Conservation (phyloP, 1,139 yeast genomes). For the Geotrichum histeridarum region DNA sequence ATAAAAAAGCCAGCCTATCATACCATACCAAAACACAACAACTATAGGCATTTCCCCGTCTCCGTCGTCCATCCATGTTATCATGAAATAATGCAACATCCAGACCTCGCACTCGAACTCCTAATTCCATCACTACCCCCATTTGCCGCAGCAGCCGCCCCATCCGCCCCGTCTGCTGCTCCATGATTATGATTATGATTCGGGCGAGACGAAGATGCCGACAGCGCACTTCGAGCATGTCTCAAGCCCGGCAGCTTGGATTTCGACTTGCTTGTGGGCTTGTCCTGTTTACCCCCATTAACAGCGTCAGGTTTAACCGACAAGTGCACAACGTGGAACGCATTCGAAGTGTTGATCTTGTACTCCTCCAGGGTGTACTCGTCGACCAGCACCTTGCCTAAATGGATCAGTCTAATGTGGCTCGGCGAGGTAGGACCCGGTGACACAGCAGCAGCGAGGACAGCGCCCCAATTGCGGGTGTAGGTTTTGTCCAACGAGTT, state of each 20-base stretch:
- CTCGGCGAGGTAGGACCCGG: constrained; percentile 14
- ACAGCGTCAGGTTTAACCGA: constrained; percentile 31
- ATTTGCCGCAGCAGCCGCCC: neutral
- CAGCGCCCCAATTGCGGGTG: constrained; percentile 26
- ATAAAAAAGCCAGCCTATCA: no score
- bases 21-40: no score
- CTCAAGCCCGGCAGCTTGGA: neutral
- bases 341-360: constrained; percentile 20
- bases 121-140: no score
- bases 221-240: neutral
- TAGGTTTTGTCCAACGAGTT: neutral
- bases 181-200: no score
- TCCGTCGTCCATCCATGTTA: neutral
- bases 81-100: constrained; percentile 5
- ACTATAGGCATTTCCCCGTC: no score
- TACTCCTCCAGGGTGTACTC: constrained; percentile 27
- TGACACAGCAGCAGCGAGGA: constrained; percentile 24
- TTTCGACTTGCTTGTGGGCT: neutral
- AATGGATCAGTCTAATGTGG: constrained; percentile 31
- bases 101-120: neutral
- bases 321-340: constrained; percentile 30
- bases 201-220: neutral
- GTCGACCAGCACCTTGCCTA: constrained; percentile 34
- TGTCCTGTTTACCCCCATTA: constrained; percentile 15
- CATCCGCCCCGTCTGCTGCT: neutral